A percentile compares a stretch with the other conserved stretches of the same genome.
Evolutionary conservation across 1,139 yeast genomes (phyloP).

Genomic region (Blastobotrys serpentis): DNA sequence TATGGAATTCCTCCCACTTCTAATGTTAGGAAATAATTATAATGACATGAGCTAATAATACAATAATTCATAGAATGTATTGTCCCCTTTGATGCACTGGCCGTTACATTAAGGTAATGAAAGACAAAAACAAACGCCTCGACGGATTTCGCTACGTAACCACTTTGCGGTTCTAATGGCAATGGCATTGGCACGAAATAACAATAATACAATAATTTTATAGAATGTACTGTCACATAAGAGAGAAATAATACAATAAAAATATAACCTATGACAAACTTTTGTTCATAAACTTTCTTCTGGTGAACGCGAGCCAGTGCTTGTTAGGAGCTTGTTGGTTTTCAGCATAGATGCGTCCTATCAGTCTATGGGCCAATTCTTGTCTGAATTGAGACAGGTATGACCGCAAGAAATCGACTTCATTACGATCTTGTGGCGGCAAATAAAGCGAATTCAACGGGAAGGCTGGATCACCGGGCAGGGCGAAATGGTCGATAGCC

Average conservation of each 20-base stretch:
- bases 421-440: slow-evolving; percentile 72
- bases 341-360: slow-evolving; percentile 67
- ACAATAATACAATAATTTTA: slow-evolving; percentile 5
- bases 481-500: slow-evolving; percentile 80
- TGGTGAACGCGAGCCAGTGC: slow-evolving; percentile 93
- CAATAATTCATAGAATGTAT: too few species aligned
- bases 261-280: slow-evolving; percentile 38
- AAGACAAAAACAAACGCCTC: too few species aligned
- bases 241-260: background rate
- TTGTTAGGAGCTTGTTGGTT: slow-evolving; percentile 44
- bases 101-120: too few species aligned
- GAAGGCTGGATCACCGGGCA: slow-evolving; percentile 95
- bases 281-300: slow-evolving; percentile 94
- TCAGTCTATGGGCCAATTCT: slow-evolving; percentile 79
- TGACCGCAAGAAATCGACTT: slow-evolving; percentile 72
- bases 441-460: slow-evolving; percentile 83
- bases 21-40: slow-evolving; percentile 3
- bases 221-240: too few species aligned
- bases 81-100: too few species aligned
- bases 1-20: slow-evolving; percentile 6
- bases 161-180: too few species aligned
- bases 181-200: too few species aligned
- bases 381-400: slow-evolving; percentile 93
- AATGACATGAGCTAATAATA: too few species aligned
- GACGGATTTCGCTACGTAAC: too few species aligned